Evolutionary conservation across 345 rosid species (phyloP), one percentile per base, ranked within the genome.

Genomic region (Schrenkiella parvula): DNA sequence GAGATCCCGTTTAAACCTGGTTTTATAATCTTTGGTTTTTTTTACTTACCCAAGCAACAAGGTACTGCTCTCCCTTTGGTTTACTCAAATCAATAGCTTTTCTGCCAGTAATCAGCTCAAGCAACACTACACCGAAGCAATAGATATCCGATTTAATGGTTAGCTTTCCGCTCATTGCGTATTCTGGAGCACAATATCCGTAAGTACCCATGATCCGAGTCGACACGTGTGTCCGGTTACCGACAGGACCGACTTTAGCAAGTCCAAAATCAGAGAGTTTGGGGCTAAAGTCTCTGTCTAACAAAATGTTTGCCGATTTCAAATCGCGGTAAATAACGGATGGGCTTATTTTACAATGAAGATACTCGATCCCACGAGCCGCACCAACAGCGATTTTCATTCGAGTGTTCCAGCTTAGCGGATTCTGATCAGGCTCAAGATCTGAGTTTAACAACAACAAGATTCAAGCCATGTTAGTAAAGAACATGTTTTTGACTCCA

Each of bases 161-260:
- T 77, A 91, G 75, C 66, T 88, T 91, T 34, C 97, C 97, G 23
- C 89, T 93, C 96, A 89, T 93, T 18, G 95, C 97, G 22, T 93
- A 93, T 74, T 93, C 98, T 0, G 98, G 98, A 25, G 98, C 98
- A 72, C 97, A 93, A 38, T 93, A 93, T 14, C 98, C 98, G 32
- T 93, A 89, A 35, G 98, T 93, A 70, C 98, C 98, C 97, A 93
- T 93, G 59, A 93, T 86, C 65, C 97, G 83, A 8, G 98, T 90
- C 6, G 98, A 93, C 35, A 93, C 98, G 64, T 93, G 98, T 2
- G 98, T 93, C 25, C 92, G 86, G 67, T 88, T 90, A 22, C 97
- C 98, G 25, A 90, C 89, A 47, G 98, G 96, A 22, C 98, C 98
- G 68, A 93, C 63, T 77, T 93, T 93, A 7, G 98, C 98, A 1